Percentiles rank a stretch among this genome's conserved stretches.
phyloP scores from a whole-genome alignment of 441 rosid species.

The Mallotus japonicus region DNA sequence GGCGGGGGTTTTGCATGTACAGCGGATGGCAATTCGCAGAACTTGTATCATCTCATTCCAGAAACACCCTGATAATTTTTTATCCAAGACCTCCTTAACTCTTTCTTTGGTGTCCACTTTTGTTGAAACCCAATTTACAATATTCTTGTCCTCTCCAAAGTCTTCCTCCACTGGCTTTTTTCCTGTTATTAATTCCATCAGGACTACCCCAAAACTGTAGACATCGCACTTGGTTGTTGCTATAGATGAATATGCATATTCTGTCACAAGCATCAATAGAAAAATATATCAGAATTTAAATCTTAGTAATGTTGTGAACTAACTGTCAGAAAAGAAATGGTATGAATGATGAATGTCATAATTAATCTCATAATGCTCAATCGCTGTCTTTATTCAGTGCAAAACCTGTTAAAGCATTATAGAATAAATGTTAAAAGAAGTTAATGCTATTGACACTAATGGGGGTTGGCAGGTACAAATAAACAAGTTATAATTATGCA shows the following conservation, averaged over 20 bases:
- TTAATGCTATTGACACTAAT: neutral
- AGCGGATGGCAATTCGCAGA: constrained; percentile 72
- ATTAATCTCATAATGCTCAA: neutral
- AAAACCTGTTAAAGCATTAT: neutral
- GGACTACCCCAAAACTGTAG: constrained; percentile 86
- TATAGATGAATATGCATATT: constrained; percentile 79
- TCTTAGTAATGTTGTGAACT: neutral
- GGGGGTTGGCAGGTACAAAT: neutral
- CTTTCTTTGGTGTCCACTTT: constrained; percentile 77
- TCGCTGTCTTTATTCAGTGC: neutral
- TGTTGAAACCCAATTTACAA: constrained; percentile 71
- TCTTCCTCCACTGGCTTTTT: constrained; percentile 75
- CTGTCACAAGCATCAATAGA: constrained; percentile 39
- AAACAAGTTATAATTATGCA: neutral
- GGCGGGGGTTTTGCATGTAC: constrained; percentile 61
- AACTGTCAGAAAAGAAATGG: neutral
- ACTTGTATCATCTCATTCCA: constrained; percentile 68
- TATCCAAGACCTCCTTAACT: constrained; percentile 71
- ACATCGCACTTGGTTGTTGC: constrained; percentile 94
- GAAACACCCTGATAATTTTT: constrained; percentile 58
- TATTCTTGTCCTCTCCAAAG: constrained; percentile 83
- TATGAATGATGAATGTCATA: neutral
- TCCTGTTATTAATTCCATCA: constrained; percentile 88
- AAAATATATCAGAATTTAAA: constrained; percentile 1
- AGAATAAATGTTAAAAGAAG: neutral